Evolutionary conservation across 2,329 filamentous ascomycete genomes (phyloP).

Genomic region (Pseudofabraea citricarpa): DNA sequence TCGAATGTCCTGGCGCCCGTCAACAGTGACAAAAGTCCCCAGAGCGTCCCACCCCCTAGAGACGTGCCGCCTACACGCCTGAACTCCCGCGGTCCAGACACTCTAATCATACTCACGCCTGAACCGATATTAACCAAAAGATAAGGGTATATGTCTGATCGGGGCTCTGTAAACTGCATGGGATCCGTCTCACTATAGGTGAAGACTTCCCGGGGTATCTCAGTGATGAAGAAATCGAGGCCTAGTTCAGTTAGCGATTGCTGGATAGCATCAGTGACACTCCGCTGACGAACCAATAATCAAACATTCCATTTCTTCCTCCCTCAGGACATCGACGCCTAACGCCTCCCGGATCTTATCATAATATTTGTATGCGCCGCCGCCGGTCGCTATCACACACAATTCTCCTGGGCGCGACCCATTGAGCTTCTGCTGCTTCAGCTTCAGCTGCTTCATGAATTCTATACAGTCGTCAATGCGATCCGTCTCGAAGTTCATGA

Average conservation of each 20-base stretch:
- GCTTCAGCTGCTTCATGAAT: constrained; percentile 82
- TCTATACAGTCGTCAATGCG: constrained; percentile 89
- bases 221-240: constrained; percentile 97
- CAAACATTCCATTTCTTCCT: constrained; percentile 98
- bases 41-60: constrained; percentile 93
- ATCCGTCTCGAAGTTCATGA: constrained; percentile 94
- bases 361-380: constrained; percentile 95
- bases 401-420: constrained; percentile 67
- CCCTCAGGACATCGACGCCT: constrained; percentile 80
- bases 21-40: constrained; percentile 86
- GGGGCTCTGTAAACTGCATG: constrained; percentile 79
- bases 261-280: too few relatives aligned
- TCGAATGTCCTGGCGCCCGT: constrained; percentile 96
- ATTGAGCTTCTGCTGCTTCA: constrained; percentile 74
- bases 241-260: constrained; percentile 46
- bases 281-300: constrained; percentile 91
- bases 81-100: constrained; percentile 81
- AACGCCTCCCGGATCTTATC: constrained; percentile 80
- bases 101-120: constrained; percentile 95
- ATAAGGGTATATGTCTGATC: constrained; percentile 88
- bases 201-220: constrained; percentile 95
- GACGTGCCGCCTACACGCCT: constrained; percentile 93
- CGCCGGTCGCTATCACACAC: constrained; percentile 92
- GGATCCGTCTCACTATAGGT: constrained; percentile 89
- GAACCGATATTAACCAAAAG: constrained; percentile 97